phyloP scores from a whole-genome alignment of 805 yeast species.

The Metschnikowia borealis region DNA sequence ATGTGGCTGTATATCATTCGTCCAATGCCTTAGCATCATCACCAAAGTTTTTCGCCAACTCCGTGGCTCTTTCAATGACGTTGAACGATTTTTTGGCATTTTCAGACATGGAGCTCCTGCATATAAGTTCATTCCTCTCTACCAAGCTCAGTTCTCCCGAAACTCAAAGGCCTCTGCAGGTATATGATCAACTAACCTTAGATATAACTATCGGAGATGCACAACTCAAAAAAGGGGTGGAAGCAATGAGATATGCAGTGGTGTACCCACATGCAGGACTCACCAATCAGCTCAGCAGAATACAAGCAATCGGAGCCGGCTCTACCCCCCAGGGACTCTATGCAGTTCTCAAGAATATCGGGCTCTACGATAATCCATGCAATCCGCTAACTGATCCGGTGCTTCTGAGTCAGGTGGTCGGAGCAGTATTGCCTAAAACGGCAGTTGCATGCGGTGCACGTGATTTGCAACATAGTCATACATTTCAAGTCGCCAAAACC shows the following conservation, averaged over 20 bases:
- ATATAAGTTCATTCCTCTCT: conserved; percentile 4
- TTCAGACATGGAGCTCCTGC: conserved; percentile 6
- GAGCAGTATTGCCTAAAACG: conserved; percentile 12
- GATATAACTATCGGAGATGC: conserved; percentile 31
- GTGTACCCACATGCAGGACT: conserved; percentile 32
- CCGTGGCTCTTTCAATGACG: conserved; percentile 16
- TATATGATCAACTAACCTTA: conserved; percentile 24
- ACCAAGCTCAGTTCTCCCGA: background rate
- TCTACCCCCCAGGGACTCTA: conserved; percentile 9
- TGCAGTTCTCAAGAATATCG: conserved; percentile 17
- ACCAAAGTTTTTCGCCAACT: conserved; percentile 23
- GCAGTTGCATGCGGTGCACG: conserved; percentile 17
- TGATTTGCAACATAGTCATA: conserved; percentile 15
- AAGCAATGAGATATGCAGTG: conserved; percentile 26
- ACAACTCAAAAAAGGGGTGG: conserved; percentile 21
- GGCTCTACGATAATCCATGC: conserved; percentile 22
- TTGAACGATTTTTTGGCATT: conserved; percentile 13
- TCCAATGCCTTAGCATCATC: conserved; percentile 27
- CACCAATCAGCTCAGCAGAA: conserved; percentile 8
- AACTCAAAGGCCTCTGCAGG: background rate
- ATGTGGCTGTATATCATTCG: conserved; percentile 17
- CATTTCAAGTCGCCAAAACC: conserved; percentile 4
- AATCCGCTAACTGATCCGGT: conserved; percentile 25
- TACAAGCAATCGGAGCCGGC: conserved; percentile 4
- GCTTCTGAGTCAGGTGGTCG: conserved; percentile 27